Base-by-base conservation (phyloP, 2,329 filamentous ascomycete genomes). In the Coniochaeta sp. region DNA sequence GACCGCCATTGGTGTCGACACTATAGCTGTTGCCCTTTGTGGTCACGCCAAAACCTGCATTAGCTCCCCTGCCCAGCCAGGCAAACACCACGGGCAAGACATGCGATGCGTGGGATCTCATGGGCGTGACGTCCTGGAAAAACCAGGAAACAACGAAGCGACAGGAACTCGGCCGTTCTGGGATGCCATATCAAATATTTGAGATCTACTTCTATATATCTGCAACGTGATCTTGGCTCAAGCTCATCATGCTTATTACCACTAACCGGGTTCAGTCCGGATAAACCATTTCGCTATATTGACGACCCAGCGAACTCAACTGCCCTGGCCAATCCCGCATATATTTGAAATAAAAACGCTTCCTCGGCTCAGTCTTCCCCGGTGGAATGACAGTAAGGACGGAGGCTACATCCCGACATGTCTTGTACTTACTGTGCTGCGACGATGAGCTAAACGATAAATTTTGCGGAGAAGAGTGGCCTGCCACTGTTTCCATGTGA, bases 1-100 rank as follows among this genome's bases (percentile, higher is more conserved):
- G 54, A 1, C 66, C 67, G 3, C 60, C 67, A 33, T 68, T 64
- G 14, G 67, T 68, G 54, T 69, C 67, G 36, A 68, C 59, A 34
- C 44, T 66, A 62, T 60, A 67, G 1, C 65, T 61, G 1, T 62
- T 64, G 16, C 60, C 26, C 3, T 50, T 50, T 22, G 16, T n/a
- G 1, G 60, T 59, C 1, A 66, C 31, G 16, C 63, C 63, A 28
- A 64, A 66, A 1, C 58, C 61, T 12, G 63, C 64, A 33, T 56
- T 12, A 19, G 17, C 52, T 36, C 17, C 8, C 19, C 8, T 36
- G 16, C 52, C 17, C 17, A 56, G 14, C 11, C 52, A 33, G 33
- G 52, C 52, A 16, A 34, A 12, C 52, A 36, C 44, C 24, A 50
- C 22, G 7, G 44, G 22, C 22, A 28, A 2, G 24, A 50, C 6